These are phyloP conservation scores for Dendrobium chrysotoxum DNA, from an alignment of 106 monocot genomes.

Conservation along the genomic window DNA sequence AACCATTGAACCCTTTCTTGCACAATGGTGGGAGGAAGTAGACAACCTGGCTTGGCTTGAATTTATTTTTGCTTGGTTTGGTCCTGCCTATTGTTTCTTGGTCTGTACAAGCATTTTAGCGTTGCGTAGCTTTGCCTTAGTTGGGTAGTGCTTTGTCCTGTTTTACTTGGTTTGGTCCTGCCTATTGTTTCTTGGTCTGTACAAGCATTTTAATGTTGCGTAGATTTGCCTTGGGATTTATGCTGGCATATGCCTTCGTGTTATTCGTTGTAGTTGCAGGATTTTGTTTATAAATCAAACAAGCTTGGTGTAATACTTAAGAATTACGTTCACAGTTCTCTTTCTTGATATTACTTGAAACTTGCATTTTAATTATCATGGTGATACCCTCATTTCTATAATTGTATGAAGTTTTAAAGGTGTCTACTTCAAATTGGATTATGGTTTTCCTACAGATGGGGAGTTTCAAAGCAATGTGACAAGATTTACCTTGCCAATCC, in stretches of 20 bases:
- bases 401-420: not conserved
- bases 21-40: too few relatives aligned
- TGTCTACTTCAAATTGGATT: conserved; percentile 1
- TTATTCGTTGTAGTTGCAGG: not conserved
- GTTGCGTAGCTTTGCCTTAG: not conserved
- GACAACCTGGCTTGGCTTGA: too few relatives aligned
- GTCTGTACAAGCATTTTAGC: not conserved
- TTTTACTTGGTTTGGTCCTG: too few relatives aligned
- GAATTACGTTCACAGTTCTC: not conserved
- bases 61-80: not conserved
- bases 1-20: too few relatives aligned
- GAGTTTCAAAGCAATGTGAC: conserved; percentile 90
- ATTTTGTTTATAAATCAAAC: not conserved
- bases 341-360: not conserved
- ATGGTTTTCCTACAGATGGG: conserved; percentile 40
- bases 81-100: not conserved
- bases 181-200: too few relatives aligned
- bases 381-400: not conserved
- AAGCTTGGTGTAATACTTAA: not conserved
- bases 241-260: not conserved
- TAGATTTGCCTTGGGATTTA: not conserved
- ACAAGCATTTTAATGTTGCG: not conserved
- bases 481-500: conserved; percentile 87
- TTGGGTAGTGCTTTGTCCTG: too few relatives aligned
- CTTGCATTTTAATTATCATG: not conserved